A percentile compares a stretch with the other conserved stretches of the same genome.
Conservation (phyloP, 106 monocot genomes). For the Dendrobium catenatum region DNA sequence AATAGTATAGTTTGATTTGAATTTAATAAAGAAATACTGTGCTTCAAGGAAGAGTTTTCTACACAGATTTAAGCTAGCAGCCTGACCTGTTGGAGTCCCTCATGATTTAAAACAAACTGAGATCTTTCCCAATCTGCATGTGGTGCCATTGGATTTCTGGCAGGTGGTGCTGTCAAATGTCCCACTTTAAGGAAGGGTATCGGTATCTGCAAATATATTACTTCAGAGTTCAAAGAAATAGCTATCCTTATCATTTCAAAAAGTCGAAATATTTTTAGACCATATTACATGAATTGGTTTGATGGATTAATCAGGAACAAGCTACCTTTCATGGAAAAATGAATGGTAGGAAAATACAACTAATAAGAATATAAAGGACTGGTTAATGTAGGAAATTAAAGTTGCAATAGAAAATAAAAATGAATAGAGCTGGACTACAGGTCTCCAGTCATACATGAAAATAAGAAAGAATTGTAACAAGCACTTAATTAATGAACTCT, state of each 20-base stretch:
- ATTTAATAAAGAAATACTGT: background rate
- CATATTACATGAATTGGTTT: background rate
- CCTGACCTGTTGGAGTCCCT: constrained; percentile 79
- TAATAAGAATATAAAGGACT: background rate
- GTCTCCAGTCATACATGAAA: background rate
- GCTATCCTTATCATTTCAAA: background rate
- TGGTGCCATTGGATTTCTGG: constrained; percentile 61
- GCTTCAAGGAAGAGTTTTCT: background rate
- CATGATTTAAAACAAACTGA: constrained; percentile 87
- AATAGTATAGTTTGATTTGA: background rate
- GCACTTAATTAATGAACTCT: background rate
- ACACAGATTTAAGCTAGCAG: constrained; percentile 7
- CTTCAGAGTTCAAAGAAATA: constrained; percentile 9
- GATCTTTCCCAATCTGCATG: constrained; percentile 87
- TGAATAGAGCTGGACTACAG: background rate
- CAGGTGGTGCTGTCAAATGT: constrained; percentile 71
- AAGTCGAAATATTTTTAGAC: background rate
- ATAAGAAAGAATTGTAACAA: background rate
- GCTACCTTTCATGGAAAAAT: background rate
- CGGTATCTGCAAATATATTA: constrained; percentile 55
- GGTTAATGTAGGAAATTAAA: background rate
- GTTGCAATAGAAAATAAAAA: background rate
- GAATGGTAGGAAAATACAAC: background rate
- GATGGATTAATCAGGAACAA: background rate
- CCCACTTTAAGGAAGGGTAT: constrained; percentile 91